phyloP scores from a whole-genome alignment of 2,329 filamentous ascomycete genomes.

The Exophiala aquamarina region DNA sequence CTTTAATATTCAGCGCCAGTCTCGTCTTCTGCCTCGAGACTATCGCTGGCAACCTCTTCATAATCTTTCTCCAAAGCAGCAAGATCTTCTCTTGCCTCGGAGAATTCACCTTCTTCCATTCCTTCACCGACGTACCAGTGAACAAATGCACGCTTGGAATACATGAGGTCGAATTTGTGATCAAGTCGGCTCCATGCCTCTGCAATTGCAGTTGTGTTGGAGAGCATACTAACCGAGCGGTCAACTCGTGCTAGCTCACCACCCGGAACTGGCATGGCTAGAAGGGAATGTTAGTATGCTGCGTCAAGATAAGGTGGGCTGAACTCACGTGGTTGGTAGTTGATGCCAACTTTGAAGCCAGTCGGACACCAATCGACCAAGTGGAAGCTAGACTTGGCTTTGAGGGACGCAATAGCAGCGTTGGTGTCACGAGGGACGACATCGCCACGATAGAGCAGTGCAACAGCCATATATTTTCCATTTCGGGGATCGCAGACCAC shows the following conservation, averaged over 20 bases:
- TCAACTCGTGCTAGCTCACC: constrained; percentile 56
- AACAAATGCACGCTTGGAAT: constrained; percentile 68
- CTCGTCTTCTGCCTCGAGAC: constrained; percentile 59
- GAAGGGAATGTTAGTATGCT: constrained; percentile 4
- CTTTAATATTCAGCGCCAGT: constrained; percentile 21
- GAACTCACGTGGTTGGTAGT: constrained; percentile 56
- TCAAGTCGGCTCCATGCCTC: constrained; percentile 65
- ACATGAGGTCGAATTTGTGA: constrained; percentile 71
- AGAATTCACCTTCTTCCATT: constrained; percentile 92
- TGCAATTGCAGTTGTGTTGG: constrained; percentile 66
- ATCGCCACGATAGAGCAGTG: constrained; percentile 66
- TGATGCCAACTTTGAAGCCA: constrained; percentile 69
- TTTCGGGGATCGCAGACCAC: constrained; percentile 66
- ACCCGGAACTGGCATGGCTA: constrained; percentile 49
- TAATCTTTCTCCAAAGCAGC: constrained; percentile 85
- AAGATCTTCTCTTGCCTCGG: constrained; percentile 81
- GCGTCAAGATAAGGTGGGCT: neutral
- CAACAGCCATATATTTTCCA: constrained; percentile 69
- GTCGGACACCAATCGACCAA: constrained; percentile 69
- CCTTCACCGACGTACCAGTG: constrained; percentile 81
- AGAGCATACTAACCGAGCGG: constrained; percentile 61
- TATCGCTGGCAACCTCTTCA: constrained; percentile 76
- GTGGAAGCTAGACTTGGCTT: constrained; percentile 65
- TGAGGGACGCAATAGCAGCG: constrained; percentile 60
- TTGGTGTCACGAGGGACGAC: constrained; percentile 63